Conservation (phyloP, 2,329 filamentous ascomycete species). For the Trichoderma asperellum region DNA sequence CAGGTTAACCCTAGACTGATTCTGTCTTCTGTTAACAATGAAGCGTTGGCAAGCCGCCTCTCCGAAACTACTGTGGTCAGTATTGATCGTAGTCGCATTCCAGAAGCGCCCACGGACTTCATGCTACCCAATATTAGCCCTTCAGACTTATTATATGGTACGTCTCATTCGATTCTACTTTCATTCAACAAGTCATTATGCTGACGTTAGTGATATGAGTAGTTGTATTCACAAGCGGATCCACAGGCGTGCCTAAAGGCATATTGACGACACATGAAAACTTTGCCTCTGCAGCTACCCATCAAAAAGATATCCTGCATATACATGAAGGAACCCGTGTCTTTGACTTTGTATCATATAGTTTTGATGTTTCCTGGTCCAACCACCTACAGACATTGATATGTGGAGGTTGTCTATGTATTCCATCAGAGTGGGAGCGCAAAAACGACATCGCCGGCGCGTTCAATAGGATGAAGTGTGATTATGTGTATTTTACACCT, state of each 20-base stretch:
- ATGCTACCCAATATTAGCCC: constrained; percentile 28
- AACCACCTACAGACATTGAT: constrained; percentile 21
- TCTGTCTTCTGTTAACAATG: constrained; percentile 31
- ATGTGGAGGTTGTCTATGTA: constrained; percentile 26
- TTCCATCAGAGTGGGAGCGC: constrained; percentile 25
- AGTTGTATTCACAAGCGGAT: constrained; percentile 59
- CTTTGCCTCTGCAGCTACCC: constrained; percentile 19
- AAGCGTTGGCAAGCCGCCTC: constrained; percentile 25
- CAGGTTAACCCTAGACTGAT: constrained; percentile 31
- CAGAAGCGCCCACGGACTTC: too few relatives aligned
- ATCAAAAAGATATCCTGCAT: constrained; percentile 25
- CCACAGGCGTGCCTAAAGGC: constrained; percentile 55
- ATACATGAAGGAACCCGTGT: constrained; percentile 26
- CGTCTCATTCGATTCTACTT: not conserved
- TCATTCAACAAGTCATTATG: not conserved
- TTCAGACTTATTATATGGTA: constrained; percentile 24
- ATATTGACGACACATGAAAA: constrained; percentile 42
- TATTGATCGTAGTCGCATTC: not conserved
- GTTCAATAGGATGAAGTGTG: not conserved
- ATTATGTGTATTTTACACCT: constrained; percentile 3
- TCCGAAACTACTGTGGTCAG: not conserved
- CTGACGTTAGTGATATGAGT: not conserved
- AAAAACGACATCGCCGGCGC: constrained; percentile 35
- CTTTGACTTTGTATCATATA: constrained; percentile 29
- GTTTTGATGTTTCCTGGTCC: constrained; percentile 27